These are phyloP conservation scores for Suaeda aralocaspica DNA, from an alignment of 148 eudicot genomes.

Conservation along the genomic window DNA sequence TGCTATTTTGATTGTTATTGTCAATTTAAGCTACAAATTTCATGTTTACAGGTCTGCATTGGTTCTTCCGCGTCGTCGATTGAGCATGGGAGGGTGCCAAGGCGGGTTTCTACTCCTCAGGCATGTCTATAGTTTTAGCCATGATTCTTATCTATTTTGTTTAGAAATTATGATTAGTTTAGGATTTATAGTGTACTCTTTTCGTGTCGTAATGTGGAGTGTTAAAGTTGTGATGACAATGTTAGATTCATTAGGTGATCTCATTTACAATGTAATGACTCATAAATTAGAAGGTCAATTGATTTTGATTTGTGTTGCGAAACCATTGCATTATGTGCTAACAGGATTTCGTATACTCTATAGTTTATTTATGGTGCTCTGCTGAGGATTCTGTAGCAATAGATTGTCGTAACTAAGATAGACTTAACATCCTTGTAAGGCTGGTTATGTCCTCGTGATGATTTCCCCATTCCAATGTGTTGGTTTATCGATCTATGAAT, in stretches of 20 bases:
- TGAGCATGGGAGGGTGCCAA: constrained; percentile 34
- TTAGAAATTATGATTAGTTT: neutral
- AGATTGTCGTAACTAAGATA: no score
- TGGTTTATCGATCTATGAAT: neutral
- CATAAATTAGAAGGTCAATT: neutral
- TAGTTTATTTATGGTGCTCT: neutral
- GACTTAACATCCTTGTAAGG: neutral
- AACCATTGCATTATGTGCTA: neutral
- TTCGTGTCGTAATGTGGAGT: neutral
- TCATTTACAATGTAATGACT: no score
- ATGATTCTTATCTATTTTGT: neutral
- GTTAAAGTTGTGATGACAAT: neutral
- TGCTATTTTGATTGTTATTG: neutral
- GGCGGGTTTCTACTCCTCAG: constrained; percentile 43
- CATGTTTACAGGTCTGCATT: constrained; percentile 46
- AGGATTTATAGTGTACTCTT: neutral
- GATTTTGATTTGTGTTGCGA: neutral
- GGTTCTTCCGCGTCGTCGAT: constrained; percentile 45
- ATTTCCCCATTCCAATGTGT: neutral
- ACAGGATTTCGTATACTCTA: no score
- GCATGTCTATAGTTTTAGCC: constrained; percentile 22
- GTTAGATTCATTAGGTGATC: neutral
- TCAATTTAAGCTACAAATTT: neutral
- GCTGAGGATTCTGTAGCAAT: neutral
- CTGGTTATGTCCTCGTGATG: neutral